Evolutionary conservation across 75 land plant species (phyloP).

Genomic region (Picea glauca): DNA sequence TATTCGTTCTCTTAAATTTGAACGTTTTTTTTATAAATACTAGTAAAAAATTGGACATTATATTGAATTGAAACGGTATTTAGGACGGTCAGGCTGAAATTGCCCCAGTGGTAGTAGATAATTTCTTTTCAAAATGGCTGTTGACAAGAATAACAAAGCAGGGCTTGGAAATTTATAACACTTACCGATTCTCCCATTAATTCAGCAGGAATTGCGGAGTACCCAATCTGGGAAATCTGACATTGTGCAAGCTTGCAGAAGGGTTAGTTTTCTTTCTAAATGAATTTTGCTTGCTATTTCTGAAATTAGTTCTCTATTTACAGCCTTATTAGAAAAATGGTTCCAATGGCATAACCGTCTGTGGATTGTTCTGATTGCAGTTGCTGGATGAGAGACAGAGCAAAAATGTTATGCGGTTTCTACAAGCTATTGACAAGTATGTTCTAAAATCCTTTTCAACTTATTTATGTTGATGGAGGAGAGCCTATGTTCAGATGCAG

Average conservation of each 20-base stretch:
- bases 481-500: not conserved
- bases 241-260: too few species aligned
- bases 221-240: too few species aligned
- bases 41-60: not conserved
- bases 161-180: too few species aligned
- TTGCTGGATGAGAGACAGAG: constrained; percentile 47
- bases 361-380: constrained; percentile 18
- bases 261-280: too few species aligned
- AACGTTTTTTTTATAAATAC: too few species aligned
- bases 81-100: not conserved
- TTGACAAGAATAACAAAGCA: too few species aligned
- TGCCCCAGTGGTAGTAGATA: not conserved
- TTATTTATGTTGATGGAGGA: not conserved
- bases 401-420: constrained; percentile 39
- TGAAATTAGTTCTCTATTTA: not conserved
- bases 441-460: not conserved
- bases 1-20: not conserved
- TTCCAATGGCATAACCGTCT: not conserved
- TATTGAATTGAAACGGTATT: not conserved
- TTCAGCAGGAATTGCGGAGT: too few species aligned
- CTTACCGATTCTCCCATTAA: too few species aligned
- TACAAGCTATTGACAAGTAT: constrained; percentile 51
- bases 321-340: not conserved
- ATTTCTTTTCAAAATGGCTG: not conserved
- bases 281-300: too few species aligned